Evolutionary conservation across 164 flowering plant species (phyloP), one percentile per base, ranked within the genome.

Genomic region (Chimonanthus salicifolius): DNA sequence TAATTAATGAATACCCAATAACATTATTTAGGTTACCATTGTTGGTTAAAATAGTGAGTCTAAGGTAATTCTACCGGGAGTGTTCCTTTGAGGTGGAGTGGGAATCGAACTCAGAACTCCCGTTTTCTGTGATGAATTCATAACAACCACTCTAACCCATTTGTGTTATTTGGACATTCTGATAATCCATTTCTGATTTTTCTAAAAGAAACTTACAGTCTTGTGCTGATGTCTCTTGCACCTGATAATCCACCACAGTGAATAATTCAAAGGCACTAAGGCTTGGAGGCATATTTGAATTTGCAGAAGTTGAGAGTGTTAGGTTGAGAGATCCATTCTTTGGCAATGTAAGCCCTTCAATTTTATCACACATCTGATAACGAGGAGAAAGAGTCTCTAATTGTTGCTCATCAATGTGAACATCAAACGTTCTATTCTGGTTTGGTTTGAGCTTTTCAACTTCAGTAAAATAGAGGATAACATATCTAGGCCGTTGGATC

Each of bases 381-480:
- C 43, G 62, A 3, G 79, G 79, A 18, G 7, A n/a, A n/a, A 43
- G 6, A 4, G 33, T 49, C 44, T 46, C 62, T 7, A 9, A 68
- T 46, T 5, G 2, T 0, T 72, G 13, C 15, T 51, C 11, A 16
- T 69, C 71, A 33, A 73, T 47, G n/a, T 44, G 18, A 10, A 68
- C 13, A 43, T 62, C 44, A 16, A 73, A 72, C 6, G 71, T 49
- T 63, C 79, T 49, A 8, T 62, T 72, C 5, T 69, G 43, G 5
- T 18, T n/a, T 3, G 20, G 21, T 15, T 7, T 2, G 58, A 20
- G 43, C 20, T 47, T 49, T 7, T 9, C 3, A 45, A 67, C 51
- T 73, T 77, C 75, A 13, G 75, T 68, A 72, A 64, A 77, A 20
- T 77, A 72, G 15, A 68, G 21, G 4, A 63, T 9, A 5, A 77